Conservation (phyloP, 1,284 basidiomycete genomes). For the Sporisorium scitamineum region DNA sequence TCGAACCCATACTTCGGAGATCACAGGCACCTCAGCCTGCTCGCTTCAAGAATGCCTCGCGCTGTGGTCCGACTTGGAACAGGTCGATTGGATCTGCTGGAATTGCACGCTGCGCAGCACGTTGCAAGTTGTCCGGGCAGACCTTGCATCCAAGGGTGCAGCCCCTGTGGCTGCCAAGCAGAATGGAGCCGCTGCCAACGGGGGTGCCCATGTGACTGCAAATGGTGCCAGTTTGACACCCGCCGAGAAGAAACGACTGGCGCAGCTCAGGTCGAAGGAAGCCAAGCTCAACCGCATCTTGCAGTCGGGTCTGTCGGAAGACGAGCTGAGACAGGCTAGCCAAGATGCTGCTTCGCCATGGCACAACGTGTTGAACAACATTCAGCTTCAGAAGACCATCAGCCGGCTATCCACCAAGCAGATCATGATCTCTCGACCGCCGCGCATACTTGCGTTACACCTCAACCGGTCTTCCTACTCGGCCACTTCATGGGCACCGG, state of each 20-base stretch:
- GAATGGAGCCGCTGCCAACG: slow-evolving; percentile 24
- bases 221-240: slow-evolving; percentile 17
- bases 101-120: slow-evolving; percentile 61
- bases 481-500: slow-evolving; percentile 50
- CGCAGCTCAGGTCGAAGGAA: slow-evolving; percentile 34
- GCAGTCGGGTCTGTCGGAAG: slow-evolving; percentile 52
- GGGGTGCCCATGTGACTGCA: slow-evolving; percentile 17
- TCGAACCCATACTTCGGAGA: slow-evolving; percentile 31
- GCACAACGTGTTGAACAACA: slow-evolving; percentile 27
- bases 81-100: slow-evolving; percentile 67
- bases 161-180: slow-evolving; percentile 7
- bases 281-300: slow-evolving; percentile 36
- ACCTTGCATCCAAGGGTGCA: slow-evolving; percentile 21
- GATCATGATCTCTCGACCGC: slow-evolving; percentile 62
- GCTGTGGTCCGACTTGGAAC: slow-evolving; percentile 61
- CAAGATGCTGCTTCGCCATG: slow-evolving; percentile 30
- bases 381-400: slow-evolving; percentile 41
- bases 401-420: slow-evolving; percentile 63
- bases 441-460: slow-evolving; percentile 60
- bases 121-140: slow-evolving; percentile 14
- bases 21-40: slow-evolving; percentile 50
- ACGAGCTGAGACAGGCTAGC: slow-evolving; percentile 46
- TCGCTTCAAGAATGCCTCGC: slow-evolving; percentile 60
- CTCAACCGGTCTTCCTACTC: slow-evolving; percentile 62
- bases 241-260: slow-evolving; percentile 42